Base-by-base conservation (phyloP, 1,139 yeast genomes). In the Groenewaldozyma auringiensis region DNA sequence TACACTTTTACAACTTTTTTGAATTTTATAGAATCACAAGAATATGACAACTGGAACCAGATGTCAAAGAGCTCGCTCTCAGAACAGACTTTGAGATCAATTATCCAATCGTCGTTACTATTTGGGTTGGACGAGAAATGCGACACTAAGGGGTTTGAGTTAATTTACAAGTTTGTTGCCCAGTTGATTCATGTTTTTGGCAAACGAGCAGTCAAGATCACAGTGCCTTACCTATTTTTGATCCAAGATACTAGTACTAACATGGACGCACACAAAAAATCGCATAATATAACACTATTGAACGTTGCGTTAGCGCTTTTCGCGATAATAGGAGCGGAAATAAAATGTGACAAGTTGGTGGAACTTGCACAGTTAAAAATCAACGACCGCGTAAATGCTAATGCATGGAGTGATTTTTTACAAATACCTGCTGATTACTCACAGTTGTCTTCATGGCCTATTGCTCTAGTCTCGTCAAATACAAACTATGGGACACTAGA, bases 1-100 rank as follows among this genome's bases (percentile, higher is more conserved):
- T 25, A 25, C 11, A 53, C 58, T 14, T 66, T 58, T 43, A 51
- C 58, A 6, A 54, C 61, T 2, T 57, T 66, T 39, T 41, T 52
- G 9, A 45, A 54, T 4, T 64, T 53, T 38, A 39, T 62, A 40
- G 41, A 50, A 11, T 11, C 4, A 16, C 8, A 18, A 20, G 20
- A 11, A 14, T 14, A 18, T 4, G 25, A 17, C 9, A 11, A 14
- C 14, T 6, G 11, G 11, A 11, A 25, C 11, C n/a, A n/a, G n/a
- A n/a, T n/a, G n/a, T n/a, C n/a, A n/a, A n/a, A n/a, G n/a, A n/a
- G n/a, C n/a, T n/a, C n/a, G n/a, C n/a, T n/a, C n/a, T n/a, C n/a
- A n/a, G 22, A 14, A 11, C 13, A 4, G n/a, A 35, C 38, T 4
- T 20, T 35, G 13, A 35, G 16, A 20, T 9, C 22, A 17, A 35